Conservation (phyloP, 805 yeast genomes). For the Candida lessepsii region DNA sequence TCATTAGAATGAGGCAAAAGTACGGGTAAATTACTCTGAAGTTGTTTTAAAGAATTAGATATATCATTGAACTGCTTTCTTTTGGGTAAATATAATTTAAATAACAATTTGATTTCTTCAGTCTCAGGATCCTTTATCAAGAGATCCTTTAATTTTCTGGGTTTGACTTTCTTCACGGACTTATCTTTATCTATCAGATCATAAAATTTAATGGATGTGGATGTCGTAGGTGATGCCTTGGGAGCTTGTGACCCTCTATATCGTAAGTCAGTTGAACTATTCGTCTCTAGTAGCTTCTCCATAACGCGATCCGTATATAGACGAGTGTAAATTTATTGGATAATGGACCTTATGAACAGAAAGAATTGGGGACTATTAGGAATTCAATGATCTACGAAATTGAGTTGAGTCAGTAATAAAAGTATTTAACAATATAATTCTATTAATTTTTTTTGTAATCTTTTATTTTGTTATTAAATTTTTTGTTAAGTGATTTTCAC, state of each 20-base stretch:
- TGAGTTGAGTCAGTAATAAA: too few relatives aligned
- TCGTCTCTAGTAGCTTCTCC: slow-evolving; percentile 1
- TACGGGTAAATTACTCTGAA: slow-evolving; percentile 28
- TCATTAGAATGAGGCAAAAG: slow-evolving; percentile 21
- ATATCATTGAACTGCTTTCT: slow-evolving; percentile 21
- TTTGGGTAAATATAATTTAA: slow-evolving; percentile 34
- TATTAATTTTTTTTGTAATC: background rate
- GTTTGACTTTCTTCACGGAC: slow-evolving; percentile 7
- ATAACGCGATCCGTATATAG: slow-evolving; percentile 5
- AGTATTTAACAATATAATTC: too few relatives aligned
- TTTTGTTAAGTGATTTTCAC: slow-evolving; percentile 1
- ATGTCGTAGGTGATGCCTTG: slow-evolving; percentile 18
- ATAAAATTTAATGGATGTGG: slow-evolving; percentile 16
- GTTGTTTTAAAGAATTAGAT: slow-evolving; percentile 22
- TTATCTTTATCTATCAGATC: slow-evolving; percentile 13
- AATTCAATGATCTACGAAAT: too few relatives aligned
- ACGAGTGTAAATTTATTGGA: too few relatives aligned
- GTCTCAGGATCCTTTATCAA: slow-evolving; percentile 8
- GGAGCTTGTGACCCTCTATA: slow-evolving; percentile 11
- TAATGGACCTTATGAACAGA: too few relatives aligned
- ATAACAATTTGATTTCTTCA: slow-evolving; percentile 34
- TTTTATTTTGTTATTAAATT: background rate
- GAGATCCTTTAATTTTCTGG: slow-evolving; percentile 9
- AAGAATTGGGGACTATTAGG: too few relatives aligned
- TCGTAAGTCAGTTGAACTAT: slow-evolving; percentile 8